Conservation (phyloP, 768 basidiomycete species). For the Pleurotus djamor region DNA sequence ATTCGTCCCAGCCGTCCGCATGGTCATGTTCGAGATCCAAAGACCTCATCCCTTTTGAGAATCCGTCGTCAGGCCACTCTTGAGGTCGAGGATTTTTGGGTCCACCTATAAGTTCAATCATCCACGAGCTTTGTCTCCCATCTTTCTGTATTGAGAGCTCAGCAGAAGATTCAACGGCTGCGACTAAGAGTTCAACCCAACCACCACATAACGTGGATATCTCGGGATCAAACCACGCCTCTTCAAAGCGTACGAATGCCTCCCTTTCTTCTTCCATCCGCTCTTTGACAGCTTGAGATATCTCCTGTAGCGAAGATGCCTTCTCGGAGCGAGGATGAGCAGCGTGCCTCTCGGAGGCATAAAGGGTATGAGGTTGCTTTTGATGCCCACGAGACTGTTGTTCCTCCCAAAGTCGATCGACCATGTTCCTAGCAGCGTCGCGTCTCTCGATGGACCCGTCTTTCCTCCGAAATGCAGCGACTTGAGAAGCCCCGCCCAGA, state of each 20-base stretch:
- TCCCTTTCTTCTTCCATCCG: constrained; percentile 57
- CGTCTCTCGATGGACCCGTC: constrained; percentile 25
- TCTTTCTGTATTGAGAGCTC: constrained; percentile 36
- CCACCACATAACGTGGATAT: constrained; percentile 54
- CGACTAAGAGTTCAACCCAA: constrained; percentile 53
- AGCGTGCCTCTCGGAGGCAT: constrained; percentile 45
- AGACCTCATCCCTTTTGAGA: constrained; percentile 21
- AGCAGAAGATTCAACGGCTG: constrained; percentile 41
- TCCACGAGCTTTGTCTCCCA: constrained; percentile 34
- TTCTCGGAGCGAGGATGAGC: constrained; percentile 46
- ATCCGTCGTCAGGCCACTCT: constrained; percentile 19
- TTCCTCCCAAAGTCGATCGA: constrained; percentile 18
- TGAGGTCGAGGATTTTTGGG: background rate
- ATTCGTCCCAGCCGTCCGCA: constrained; percentile 1
- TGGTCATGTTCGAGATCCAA: background rate
- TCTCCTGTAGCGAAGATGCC: constrained; percentile 40
- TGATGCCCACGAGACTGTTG: constrained; percentile 16
- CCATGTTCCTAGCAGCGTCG: constrained; percentile 31
- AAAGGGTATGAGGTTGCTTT: constrained; percentile 38
- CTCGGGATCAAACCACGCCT: constrained; percentile 48
- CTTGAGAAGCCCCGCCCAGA: constrained; percentile 65
- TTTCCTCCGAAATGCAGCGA: constrained; percentile 57
- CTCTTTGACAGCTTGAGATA: constrained; percentile 44
- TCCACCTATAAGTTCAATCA: constrained; percentile 42
- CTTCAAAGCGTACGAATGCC: constrained; percentile 43